These are phyloP conservation scores for Barnettozyma wickerhamii DNA, from an alignment of 805 yeast species.

Conservation along the genomic window DNA sequence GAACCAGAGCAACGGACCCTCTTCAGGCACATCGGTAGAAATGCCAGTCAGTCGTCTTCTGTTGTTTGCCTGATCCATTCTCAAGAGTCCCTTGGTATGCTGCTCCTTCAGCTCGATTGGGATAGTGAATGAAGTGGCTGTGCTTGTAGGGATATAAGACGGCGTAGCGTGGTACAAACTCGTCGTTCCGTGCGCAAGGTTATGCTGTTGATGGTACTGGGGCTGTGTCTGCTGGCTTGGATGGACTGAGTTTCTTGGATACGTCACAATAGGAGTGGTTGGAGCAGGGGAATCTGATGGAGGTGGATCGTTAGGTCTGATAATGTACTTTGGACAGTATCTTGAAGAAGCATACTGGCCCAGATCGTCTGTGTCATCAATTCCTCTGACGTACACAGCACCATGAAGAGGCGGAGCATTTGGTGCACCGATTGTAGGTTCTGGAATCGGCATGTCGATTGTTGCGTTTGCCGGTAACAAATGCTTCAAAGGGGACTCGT, in stretches of 20 bases:
- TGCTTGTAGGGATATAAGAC: conserved; percentile 20
- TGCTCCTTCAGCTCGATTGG: conserved; percentile 20
- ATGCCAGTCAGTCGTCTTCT: conserved; percentile 24
- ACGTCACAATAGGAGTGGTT: conserved; percentile 19
- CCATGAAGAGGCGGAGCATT: conserved; percentile 96
- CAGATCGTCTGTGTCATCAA: conserved; percentile 74
- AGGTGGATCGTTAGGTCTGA: conserved; percentile 39
- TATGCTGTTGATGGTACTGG: conserved; percentile 1
- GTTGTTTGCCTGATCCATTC: conserved; percentile 30
- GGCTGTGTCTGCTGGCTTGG: conserved; percentile 11
- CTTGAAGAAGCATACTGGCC: conserved; percentile 64
- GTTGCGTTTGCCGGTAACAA: conserved; percentile 72
- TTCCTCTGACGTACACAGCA: conserved; percentile 77
- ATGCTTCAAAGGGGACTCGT: conserved; percentile 81
- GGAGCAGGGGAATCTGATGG: conserved; percentile 18
- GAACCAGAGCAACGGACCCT: conserved; percentile 57
- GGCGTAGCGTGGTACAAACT: conserved; percentile 25
- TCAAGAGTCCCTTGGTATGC: conserved; percentile 24
- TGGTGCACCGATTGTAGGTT: conserved; percentile 73
- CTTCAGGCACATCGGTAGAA: conserved; percentile 11
- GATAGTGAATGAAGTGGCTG: conserved; percentile 31
- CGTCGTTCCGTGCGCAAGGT: conserved; percentile 3
- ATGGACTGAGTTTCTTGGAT: conserved; percentile 18
- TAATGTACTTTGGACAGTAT: conserved; percentile 39
- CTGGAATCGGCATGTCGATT: conserved; percentile 71